Conservation (phyloP, 2,329 filamentous ascomycete genomes). For the Hirsutella rhossiliensis region DNA sequence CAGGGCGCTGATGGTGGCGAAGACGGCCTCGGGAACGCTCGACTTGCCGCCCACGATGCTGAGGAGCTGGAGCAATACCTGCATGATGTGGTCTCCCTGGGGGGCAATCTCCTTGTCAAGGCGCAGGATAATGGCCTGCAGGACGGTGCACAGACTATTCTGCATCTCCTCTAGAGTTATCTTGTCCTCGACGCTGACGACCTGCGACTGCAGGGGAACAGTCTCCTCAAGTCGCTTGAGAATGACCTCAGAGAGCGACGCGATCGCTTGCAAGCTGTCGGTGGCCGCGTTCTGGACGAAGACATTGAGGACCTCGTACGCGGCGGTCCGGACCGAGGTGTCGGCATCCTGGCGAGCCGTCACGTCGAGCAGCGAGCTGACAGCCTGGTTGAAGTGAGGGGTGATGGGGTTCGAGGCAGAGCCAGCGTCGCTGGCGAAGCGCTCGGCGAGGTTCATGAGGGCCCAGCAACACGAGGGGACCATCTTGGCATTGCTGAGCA, state of each 20-base stretch:
- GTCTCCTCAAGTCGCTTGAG: constrained; percentile 87
- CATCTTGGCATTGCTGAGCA: constrained; percentile 91
- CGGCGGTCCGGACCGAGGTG: constrained; percentile 81
- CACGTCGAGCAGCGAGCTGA: constrained; percentile 71
- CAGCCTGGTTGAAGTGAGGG: constrained; percentile 84
- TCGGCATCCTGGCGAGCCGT: constrained; percentile 77
- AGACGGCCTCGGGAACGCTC: constrained; percentile 86
- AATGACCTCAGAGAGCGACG: constrained; percentile 73
- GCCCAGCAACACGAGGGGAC: constrained; percentile 98
- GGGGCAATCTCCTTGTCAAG: constrained; percentile 85
- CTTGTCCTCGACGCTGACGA: constrained; percentile 93
- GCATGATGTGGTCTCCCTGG: constrained; percentile 90
- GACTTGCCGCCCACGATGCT: constrained; percentile 71
- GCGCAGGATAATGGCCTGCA: constrained; percentile 83
- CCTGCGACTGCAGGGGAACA: constrained; percentile 77
- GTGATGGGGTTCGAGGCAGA: constrained; percentile 71
- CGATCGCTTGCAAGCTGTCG: constrained; percentile 72
- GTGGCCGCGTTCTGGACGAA: constrained; percentile 87
- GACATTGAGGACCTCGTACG: constrained; percentile 92
- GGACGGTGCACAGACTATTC: constrained; percentile 82
- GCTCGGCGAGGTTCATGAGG: constrained; percentile 93
- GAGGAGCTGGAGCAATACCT: constrained; percentile 71
- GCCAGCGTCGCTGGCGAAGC: constrained; percentile 79
- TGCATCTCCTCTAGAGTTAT: constrained; percentile 97
- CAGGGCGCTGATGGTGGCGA: constrained; percentile 83